These are phyloP conservation scores for Collybia mongolica DNA, from an alignment of 768 basidiomycete species.

Conservation along the genomic window DNA sequence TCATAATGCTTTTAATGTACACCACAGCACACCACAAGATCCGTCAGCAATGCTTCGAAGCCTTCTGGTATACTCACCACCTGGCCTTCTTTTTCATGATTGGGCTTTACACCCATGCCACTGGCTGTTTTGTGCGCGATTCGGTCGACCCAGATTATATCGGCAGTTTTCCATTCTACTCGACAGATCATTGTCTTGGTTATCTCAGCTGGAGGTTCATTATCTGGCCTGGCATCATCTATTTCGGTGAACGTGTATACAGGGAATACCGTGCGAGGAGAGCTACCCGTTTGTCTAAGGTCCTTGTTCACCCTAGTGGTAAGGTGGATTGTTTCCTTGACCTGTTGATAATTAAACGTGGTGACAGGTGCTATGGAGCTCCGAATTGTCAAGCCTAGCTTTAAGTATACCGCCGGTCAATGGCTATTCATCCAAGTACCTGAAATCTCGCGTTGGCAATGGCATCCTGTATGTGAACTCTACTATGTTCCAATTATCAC, in stretches of 20 bases:
- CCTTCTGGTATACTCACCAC: constrained; percentile 97
- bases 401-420: constrained; percentile 90
- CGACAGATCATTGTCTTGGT: constrained; percentile 83
- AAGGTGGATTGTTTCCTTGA: constrained; percentile 18
- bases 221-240: constrained; percentile 90
- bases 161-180: constrained; percentile 81
- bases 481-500: not conserved
- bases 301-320: constrained; percentile 89
- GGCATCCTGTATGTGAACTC: constrained; percentile 83
- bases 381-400: constrained; percentile 86
- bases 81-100: constrained; percentile 94
- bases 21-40: constrained; percentile 89
- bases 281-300: constrained; percentile 78
- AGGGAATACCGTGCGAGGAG: constrained; percentile 80
- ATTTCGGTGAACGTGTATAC: constrained; percentile 84
- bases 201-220: constrained; percentile 90
- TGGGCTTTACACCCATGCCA: constrained; percentile 85
- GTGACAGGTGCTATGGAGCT: constrained; percentile 84
- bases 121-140: constrained; percentile 95
- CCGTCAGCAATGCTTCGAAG: constrained; percentile 88
- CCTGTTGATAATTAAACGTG: constrained; percentile 2
- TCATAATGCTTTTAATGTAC: constrained; percentile 93
- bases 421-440: constrained; percentile 92
- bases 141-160: constrained; percentile 70
- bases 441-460: constrained; percentile 80